Conservation (phyloP, 306 rosid genomes). For the Arachis stenosperma region DNA sequence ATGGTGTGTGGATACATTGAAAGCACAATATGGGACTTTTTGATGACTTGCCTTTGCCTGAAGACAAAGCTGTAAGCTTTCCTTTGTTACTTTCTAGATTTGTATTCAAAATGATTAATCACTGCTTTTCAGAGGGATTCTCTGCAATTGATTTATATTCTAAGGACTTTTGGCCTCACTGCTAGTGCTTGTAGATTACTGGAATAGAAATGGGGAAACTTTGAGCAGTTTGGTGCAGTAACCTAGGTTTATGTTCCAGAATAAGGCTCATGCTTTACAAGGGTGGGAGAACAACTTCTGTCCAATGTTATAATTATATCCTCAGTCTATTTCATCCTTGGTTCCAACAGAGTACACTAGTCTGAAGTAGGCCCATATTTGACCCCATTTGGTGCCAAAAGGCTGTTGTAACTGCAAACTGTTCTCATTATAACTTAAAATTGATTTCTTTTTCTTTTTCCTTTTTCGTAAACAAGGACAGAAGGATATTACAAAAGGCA, state of each 20-base stretch:
- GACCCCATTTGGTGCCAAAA: background rate
- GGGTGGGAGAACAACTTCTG: background rate
- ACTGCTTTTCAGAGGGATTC: slow-evolving; percentile 27
- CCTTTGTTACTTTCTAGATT: slow-evolving; percentile 10
- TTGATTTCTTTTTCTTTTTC: background rate
- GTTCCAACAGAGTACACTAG: background rate
- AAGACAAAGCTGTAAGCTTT: slow-evolving; percentile 74
- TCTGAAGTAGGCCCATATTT: background rate
- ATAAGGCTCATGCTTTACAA: background rate
- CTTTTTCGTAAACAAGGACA: too few species aligned
- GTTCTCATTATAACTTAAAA: background rate
- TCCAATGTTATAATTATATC: slow-evolving; percentile 1
- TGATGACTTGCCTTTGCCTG: slow-evolving; percentile 86
- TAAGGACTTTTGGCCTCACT: slow-evolving; percentile 34
- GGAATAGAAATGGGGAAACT: slow-evolving; percentile 7
- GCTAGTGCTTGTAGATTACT: slow-evolving; percentile 7
- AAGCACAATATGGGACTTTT: slow-evolving; percentile 79
- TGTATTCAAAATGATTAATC: slow-evolving; percentile 30
- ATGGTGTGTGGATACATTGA: slow-evolving; percentile 46
- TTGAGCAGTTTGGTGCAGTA: slow-evolving; percentile 18
- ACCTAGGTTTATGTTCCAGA: slow-evolving; percentile 7
- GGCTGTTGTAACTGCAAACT: background rate
- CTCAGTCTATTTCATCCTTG: background rate
- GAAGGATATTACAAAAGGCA: too few species aligned
- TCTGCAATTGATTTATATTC: slow-evolving; percentile 24